Evolutionary conservation across 345 rosid species (phyloP), one percentile per base, ranked within the genome.

Genomic region (Arabidopsis suecica): DNA sequence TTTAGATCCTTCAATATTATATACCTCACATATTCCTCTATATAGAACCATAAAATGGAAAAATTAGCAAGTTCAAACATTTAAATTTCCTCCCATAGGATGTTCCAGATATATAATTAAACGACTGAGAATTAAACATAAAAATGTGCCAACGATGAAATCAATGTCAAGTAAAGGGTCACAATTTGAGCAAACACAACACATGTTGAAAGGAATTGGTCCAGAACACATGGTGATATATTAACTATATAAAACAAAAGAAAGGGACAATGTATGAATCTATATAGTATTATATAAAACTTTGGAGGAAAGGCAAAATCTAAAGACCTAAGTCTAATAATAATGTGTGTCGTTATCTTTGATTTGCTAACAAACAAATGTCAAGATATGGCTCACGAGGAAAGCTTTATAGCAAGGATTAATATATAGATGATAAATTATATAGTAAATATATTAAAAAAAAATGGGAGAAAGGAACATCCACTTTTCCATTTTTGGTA

Each of bases 401-500:
- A 65, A 71, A 77, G 38, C 72, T 56, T 70, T 20, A 49, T 48
- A 64, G 51, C 1, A 45, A 61, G 40, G 59, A 56, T 37, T 63
- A 72, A 3, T 70, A 37, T 32, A 61, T 18, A 70, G 6, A 70
- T 70, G 61, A 56, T 32, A 47, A 56, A 56, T 9, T 25, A 12
- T 32, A 47, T 20, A 69, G 23, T 11, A 42, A 62, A 62, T 1
- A 18, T 28, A 28, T 28, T 28, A 3, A 3, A 28, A 3, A 3
- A 28, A 77, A 60, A 30, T 57, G 33, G 22, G 54, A 58, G 77
- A 77, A 65, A 77, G 80, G 48, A 77, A 77, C 80, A 64, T 72
- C 80, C 80, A 77, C 80, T 58, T 77, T 76, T 65, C 80, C 30
- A 58, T 47, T 64, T 71, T 65, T 71, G 76, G 76, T 65, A 77